Evolutionary conservation across 2,329 filamentous ascomycete genomes (phyloP).

Genomic region (Nigrospora osmanthi): DNA sequence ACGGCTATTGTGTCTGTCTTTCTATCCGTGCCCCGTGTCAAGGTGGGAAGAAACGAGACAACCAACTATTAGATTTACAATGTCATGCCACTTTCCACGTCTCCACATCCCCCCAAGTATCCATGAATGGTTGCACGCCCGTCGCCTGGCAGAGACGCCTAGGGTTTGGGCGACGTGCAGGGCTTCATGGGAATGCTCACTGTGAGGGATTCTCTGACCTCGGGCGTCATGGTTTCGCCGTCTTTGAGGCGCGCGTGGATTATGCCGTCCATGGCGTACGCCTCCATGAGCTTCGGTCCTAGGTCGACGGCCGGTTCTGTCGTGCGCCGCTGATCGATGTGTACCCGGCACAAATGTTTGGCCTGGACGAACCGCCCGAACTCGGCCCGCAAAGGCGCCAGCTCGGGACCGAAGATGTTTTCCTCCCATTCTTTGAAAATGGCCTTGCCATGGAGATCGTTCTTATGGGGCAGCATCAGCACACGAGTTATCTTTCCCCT

Average conservation of each 20-base stretch:
- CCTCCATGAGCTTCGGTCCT: slow-evolving; percentile 14
- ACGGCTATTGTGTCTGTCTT: too few species aligned
- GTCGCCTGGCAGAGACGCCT: too few species aligned
- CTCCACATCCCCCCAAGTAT: too few species aligned
- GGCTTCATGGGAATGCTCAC: slow-evolving; percentile 13
- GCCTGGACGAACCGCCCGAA: background rate
- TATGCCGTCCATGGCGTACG: slow-evolving; percentile 13
- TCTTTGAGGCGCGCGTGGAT: slow-evolving; percentile 13
- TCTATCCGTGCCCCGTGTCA: too few species aligned
- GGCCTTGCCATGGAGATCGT: slow-evolving; percentile 1
- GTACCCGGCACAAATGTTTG: slow-evolving; percentile 7
- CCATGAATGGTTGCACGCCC: too few species aligned
- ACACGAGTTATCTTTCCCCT: slow-evolving; percentile 7
- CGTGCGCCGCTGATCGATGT: slow-evolving; percentile 5
- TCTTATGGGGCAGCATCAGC: slow-evolving; percentile 5
- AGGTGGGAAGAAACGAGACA: too few species aligned
- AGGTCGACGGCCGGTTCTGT: slow-evolving; percentile 8
- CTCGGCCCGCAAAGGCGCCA: slow-evolving; percentile 7
- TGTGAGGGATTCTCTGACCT: slow-evolving; percentile 9
- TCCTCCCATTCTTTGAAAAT: slow-evolving; percentile 16
- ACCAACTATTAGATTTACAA: too few species aligned
- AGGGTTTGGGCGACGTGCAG: too few species aligned
- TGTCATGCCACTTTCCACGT: too few species aligned
- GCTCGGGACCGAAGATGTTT: slow-evolving; percentile 14
- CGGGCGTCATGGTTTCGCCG: slow-evolving; percentile 6